These are phyloP conservation scores for Phytophthora tentaculata DNA, from an alignment of 352 stramenopile species.

Conservation along the genomic window DNA sequence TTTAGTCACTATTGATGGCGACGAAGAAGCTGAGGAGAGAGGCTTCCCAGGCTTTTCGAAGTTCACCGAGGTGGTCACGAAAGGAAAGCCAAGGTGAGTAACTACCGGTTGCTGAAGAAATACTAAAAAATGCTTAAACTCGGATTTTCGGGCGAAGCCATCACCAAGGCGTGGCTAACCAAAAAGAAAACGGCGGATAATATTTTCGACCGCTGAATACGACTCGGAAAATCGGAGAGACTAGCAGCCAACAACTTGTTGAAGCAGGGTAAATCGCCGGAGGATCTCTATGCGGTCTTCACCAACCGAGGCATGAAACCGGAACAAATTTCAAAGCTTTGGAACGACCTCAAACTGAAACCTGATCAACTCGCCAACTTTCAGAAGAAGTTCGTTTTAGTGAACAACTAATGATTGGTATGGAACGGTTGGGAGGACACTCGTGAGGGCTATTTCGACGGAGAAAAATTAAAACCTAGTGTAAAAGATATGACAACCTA, in stretches of 20 bases:
- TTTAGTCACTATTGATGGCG: too few species aligned
- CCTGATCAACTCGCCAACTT: not conserved
- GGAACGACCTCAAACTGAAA: not conserved
- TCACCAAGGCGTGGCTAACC: not conserved
- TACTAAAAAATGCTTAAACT: not conserved
- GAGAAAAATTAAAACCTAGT: too few species aligned
- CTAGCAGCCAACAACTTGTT: not conserved
- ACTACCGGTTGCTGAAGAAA: not conserved
- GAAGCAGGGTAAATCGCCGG: not conserved
- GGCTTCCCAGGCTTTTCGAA: not conserved
- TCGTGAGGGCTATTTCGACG: too few species aligned
- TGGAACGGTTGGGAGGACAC: too few species aligned
- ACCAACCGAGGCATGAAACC: not conserved
- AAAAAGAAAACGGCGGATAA: not conserved
- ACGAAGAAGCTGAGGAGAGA: not conserved
- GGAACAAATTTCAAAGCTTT: not conserved
- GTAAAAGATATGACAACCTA: too few species aligned
- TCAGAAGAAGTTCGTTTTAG: too few species aligned
- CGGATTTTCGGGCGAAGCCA: not conserved
- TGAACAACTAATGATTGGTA: too few species aligned
- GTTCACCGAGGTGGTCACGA: not conserved
- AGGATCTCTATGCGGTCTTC: not conserved
- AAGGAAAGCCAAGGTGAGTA: not conserved
- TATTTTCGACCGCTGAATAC: not conserved
- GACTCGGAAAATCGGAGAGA: not conserved